These are phyloP conservation scores for Lenzites betulinus DNA, from an alignment of 768 basidiomycete species.

Conservation along the genomic window DNA sequence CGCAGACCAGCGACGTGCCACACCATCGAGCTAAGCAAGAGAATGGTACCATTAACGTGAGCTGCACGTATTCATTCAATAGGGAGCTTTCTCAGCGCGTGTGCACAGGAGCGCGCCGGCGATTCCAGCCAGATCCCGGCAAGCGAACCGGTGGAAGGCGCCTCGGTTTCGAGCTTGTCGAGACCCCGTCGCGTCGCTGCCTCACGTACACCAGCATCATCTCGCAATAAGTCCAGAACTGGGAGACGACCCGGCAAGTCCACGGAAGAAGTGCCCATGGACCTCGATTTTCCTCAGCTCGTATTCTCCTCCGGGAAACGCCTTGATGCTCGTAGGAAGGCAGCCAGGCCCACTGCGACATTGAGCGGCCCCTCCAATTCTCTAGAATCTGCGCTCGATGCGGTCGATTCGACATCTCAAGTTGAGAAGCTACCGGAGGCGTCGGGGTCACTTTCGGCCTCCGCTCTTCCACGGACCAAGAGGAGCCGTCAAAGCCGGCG, in stretches of 20 bases:
- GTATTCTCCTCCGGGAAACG: constrained; percentile 18
- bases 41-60: background rate
- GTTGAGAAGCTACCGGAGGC: background rate
- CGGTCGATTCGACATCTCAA: background rate
- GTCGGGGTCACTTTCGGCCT: background rate
- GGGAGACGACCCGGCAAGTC: constrained; percentile 1
- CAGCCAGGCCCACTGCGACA: constrained; percentile 10
- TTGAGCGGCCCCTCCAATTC: background rate
- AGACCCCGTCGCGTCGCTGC: constrained; percentile 10
- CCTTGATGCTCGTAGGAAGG: constrained; percentile 18
- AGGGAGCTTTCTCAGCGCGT: background rate
- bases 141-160: background rate
- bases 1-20: background rate
- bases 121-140: background rate
- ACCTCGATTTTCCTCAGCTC: constrained; percentile 11
- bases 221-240: background rate
- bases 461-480: constrained; percentile 1
- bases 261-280: constrained; percentile 5
- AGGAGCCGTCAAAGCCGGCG: constrained; percentile 10
- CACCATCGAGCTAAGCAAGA: background rate
- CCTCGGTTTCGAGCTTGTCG: background rate
- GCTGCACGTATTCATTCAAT: background rate
- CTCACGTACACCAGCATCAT: background rate
- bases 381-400: background rate
- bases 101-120: background rate